A percentile compares a stretch with the other conserved stretches of the same genome.
phyloP scores from a whole-genome alignment of 352 stramenopile genomes.

The Blastocystis sp. region DNA sequence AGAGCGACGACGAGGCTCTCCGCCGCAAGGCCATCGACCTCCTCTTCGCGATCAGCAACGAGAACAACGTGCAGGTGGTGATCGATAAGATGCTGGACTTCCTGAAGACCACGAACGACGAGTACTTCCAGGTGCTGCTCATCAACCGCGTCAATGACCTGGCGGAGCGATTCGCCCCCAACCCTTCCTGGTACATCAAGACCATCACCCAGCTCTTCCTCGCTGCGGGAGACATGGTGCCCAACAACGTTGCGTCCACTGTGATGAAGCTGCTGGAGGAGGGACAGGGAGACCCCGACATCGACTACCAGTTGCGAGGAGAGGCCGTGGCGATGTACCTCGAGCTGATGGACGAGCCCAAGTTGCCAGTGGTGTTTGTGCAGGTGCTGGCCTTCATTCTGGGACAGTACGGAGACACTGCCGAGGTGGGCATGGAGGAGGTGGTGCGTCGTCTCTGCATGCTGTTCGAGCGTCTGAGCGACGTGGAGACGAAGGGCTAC shows the following conservation, averaged over 20 bases:
- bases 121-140: constrained; percentile 92
- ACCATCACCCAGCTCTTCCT: constrained; percentile 90
- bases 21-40: constrained; percentile 84
- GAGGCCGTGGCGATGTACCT: constrained; percentile 93
- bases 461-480: constrained; percentile 74
- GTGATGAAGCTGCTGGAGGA: constrained; percentile 93
- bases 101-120: constrained; percentile 85
- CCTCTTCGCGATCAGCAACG: constrained; percentile 96
- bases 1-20: constrained; percentile 97
- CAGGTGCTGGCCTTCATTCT: constrained; percentile 96
- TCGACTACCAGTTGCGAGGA: constrained; percentile 87
- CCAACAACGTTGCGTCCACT: constrained; percentile 90
- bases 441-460: constrained; percentile 88
- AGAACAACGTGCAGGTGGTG: constrained; percentile 99
- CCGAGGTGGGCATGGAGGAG: constrained; percentile 81
- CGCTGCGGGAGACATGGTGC: constrained; percentile 89
- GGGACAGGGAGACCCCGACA: constrained; percentile 90
- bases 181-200: constrained; percentile 96
- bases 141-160: constrained; percentile 93
- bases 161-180: constrained; percentile 90
- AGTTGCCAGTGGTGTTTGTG: constrained; percentile 85
- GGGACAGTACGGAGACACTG: constrained; percentile 96
- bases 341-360: constrained; percentile 84
- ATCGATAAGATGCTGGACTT: constrained; percentile 93
- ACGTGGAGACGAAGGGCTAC: constrained; percentile 79